phyloP scores from a whole-genome alignment of 1,139 yeast species.

The Saccharomyces hybrid region DNA sequence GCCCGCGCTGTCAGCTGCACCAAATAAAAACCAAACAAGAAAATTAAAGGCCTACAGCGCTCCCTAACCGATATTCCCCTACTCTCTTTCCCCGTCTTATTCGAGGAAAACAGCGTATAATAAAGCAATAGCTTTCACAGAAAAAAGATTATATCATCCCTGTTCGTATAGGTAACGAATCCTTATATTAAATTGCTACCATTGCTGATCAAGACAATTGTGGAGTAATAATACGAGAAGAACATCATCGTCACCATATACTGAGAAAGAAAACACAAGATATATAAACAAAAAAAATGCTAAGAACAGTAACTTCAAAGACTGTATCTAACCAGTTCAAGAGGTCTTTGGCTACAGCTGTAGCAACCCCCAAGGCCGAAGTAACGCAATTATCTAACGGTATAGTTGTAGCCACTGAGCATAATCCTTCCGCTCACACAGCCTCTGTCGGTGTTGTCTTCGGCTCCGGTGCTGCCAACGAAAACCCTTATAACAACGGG shows the following conservation, averaged over 20 bases:
- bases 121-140: neutral
- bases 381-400: constrained; percentile 69
- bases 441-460: constrained; percentile 61
- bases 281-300: constrained; percentile 11
- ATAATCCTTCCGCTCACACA: constrained; percentile 46
- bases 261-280: neutral
- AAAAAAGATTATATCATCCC: neutral
- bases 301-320: constrained; percentile 25
- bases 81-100: neutral
- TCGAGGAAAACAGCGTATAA: neutral
- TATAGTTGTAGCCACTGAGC: constrained; percentile 61
- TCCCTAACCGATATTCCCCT: constrained; percentile 1
- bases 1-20: neutral
- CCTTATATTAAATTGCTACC: neutral
- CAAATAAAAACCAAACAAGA: neutral
- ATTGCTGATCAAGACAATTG: neutral
- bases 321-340: constrained; percentile 19
- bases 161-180: neutral
- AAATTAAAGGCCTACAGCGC: neutral
- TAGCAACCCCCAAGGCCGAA: constrained; percentile 42
- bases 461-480: constrained; percentile 73
- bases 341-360: constrained; percentile 41
- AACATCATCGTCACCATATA: neutral
- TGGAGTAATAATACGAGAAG: neutral
- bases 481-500: constrained; percentile 75